phyloP scores from a whole-genome alignment of 768 basidiomycete genomes.

The Lactarius tabidus region DNA sequence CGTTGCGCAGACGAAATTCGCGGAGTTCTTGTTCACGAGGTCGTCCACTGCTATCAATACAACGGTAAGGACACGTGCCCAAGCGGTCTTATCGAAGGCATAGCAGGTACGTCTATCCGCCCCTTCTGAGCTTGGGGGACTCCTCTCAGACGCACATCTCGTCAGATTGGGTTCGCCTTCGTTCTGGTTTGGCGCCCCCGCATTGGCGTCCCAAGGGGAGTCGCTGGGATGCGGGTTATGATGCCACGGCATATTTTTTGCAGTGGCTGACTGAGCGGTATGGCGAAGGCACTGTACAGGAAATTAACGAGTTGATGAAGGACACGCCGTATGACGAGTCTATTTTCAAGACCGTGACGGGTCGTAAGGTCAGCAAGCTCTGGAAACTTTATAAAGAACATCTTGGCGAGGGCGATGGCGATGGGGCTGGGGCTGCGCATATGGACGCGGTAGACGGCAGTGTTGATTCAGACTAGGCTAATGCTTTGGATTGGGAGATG shows the following conservation, averaged over 20 bases:
- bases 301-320: constrained; percentile 54
- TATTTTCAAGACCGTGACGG: constrained; percentile 52
- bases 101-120: constrained; percentile 54
- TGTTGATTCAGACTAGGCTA: neutral
- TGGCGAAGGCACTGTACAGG: constrained; percentile 50
- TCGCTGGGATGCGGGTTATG: constrained; percentile 74
- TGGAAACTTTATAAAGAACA: constrained; percentile 54
- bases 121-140: neutral
- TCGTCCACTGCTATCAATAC: constrained; percentile 77
- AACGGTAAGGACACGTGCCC: constrained; percentile 58
- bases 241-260: constrained; percentile 69
- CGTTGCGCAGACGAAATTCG: constrained; percentile 53
- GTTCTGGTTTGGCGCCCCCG: constrained; percentile 55
- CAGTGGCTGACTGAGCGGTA: constrained; percentile 57
- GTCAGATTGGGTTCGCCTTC: constrained; percentile 67
- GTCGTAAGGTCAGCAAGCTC: constrained; percentile 48
- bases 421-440: neutral
- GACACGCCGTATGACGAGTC: constrained; percentile 45
- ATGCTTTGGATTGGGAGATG: neutral
- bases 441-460: no score
- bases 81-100: constrained; percentile 71
- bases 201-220: constrained; percentile 58
- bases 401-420: constrained; percentile 29
- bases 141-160: neutral
- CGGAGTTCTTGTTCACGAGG: constrained; percentile 71